phyloP scores from a whole-genome alignment of 441 rosid species.

The Geranium incanum region DNA sequence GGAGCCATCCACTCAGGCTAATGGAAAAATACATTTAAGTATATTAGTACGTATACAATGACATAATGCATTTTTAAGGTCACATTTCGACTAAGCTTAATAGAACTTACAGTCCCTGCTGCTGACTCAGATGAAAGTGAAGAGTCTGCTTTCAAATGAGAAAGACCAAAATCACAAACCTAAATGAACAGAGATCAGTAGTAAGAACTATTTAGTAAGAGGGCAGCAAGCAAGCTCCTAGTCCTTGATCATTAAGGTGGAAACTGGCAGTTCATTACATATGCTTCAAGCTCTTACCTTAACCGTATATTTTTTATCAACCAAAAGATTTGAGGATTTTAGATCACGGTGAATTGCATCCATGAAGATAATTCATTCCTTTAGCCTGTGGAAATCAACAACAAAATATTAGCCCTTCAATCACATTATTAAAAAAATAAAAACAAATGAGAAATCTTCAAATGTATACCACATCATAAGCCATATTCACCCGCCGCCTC shows the following conservation, averaged over 20 bases:
- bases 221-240: neutral
- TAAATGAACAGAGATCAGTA: slow-evolving; percentile 24
- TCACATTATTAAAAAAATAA: neutral
- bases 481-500: slow-evolving; percentile 88
- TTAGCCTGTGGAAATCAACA: slow-evolving; percentile 55
- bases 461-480: slow-evolving; percentile 86
- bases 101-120: slow-evolving; percentile 94
- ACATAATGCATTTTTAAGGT: slow-evolving; percentile 11
- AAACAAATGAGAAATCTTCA: neutral
- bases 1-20: slow-evolving; percentile 99
- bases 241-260: neutral
- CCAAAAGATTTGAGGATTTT: slow-evolving; percentile 94
- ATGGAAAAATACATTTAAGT: slow-evolving; percentile 19
- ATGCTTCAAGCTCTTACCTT: slow-evolving; percentile 43
- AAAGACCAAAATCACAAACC: slow-evolving; percentile 99
- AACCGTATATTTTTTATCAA: slow-evolving; percentile 91
- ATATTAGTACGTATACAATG: slow-evolving; percentile 15
- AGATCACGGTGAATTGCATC: slow-evolving; percentile 83
- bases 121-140: slow-evolving; percentile 96
- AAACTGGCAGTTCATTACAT: neutral
- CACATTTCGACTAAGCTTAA: slow-evolving; percentile 16
- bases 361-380: slow-evolving; percentile 99
- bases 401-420: slow-evolving; percentile 18
- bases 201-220: neutral
- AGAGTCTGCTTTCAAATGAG: slow-evolving; percentile 87